Conservation (phyloP, 2,329 filamentous ascomycete genomes). For the Drechslera avenae region DNA sequence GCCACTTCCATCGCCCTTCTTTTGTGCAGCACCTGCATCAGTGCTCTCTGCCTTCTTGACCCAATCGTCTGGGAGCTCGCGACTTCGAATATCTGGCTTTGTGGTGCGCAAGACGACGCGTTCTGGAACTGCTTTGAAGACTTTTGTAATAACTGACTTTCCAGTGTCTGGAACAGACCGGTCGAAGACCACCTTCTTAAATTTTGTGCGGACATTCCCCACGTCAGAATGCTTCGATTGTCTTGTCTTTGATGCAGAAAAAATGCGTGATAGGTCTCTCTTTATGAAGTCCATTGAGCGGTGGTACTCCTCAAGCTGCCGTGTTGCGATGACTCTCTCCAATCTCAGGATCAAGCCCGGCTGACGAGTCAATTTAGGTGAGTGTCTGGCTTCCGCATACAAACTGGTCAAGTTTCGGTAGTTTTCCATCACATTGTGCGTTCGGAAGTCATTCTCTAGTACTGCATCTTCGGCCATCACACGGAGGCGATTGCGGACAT, state of each 20-base stretch:
- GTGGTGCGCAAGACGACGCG: not conserved
- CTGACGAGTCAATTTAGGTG: not conserved
- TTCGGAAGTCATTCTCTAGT: not conserved
- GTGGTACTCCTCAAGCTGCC: not conserved
- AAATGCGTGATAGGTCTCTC: not conserved
- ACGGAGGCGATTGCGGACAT: constrained; percentile 1
- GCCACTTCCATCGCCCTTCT: constrained; percentile 13
- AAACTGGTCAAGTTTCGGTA: not conserved
- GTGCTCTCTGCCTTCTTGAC: not conserved
- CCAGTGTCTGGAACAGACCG: too few relatives aligned
- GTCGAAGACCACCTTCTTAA: too few relatives aligned
- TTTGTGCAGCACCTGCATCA: not conserved
- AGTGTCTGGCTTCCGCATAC: not conserved
- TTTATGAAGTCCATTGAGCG: not conserved
- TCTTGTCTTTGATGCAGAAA: too few relatives aligned
- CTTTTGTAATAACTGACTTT: too few relatives aligned
- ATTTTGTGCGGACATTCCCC: too few relatives aligned
- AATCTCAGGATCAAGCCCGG: constrained; percentile 2
- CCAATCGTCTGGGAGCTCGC: not conserved
- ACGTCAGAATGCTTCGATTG: too few relatives aligned
- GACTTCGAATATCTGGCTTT: not conserved
- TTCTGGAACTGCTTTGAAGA: too few relatives aligned
- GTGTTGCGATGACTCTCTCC: not conserved
- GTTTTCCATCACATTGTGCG: not conserved
- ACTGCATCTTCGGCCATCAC: constrained; percentile 1